phyloP scores from a whole-genome alignment of 306 rosid species.

The Betula pendula region DNA sequence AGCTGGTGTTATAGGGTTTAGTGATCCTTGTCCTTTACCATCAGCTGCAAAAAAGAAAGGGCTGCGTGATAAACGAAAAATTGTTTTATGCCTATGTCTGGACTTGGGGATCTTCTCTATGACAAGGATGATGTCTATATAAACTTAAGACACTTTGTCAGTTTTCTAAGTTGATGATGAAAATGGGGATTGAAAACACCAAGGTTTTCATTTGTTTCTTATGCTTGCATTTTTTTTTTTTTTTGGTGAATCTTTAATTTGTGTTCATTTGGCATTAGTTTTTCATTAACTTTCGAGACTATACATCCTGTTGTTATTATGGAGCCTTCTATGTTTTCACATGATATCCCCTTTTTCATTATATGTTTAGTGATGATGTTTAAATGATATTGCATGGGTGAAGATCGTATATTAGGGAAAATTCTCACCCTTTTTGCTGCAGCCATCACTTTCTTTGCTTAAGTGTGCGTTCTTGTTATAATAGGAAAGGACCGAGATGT shows the following conservation, averaged over 20 bases:
- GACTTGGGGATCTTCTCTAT: conserved; percentile 88
- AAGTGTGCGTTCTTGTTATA: conserved; percentile 16
- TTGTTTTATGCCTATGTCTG: conserved; percentile 97
- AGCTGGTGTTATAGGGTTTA: conserved; percentile 55
- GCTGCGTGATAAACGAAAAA: conserved; percentile 86
- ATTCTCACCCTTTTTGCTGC: conserved; percentile 5
- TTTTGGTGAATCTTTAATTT: conserved; percentile 13
- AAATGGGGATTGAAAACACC: conserved; percentile 43
- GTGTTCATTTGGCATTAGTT: conserved; percentile 13
- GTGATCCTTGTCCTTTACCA: conserved; percentile 96
- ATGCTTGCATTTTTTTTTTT: conserved; percentile 22
- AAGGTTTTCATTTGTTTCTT: conserved; percentile 48
- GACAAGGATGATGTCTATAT: conserved; percentile 96
- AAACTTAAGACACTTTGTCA: conserved; percentile 83
- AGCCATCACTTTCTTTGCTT: conserved; percentile 17
- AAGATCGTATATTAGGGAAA: neutral
- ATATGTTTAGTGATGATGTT: neutral
- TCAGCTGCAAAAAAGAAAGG: conserved; percentile 99
- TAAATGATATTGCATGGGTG: neutral
- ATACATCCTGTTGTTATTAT: neutral
- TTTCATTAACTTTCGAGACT: neutral
- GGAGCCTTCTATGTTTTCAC: neutral
- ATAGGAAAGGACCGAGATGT: conserved; percentile 74
- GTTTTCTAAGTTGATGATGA: conserved; percentile 65
- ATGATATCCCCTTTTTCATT: neutral